phyloP scores from a whole-genome alignment of 108 stramenopile genomes.

The Fistulifera solaris region DNA sequence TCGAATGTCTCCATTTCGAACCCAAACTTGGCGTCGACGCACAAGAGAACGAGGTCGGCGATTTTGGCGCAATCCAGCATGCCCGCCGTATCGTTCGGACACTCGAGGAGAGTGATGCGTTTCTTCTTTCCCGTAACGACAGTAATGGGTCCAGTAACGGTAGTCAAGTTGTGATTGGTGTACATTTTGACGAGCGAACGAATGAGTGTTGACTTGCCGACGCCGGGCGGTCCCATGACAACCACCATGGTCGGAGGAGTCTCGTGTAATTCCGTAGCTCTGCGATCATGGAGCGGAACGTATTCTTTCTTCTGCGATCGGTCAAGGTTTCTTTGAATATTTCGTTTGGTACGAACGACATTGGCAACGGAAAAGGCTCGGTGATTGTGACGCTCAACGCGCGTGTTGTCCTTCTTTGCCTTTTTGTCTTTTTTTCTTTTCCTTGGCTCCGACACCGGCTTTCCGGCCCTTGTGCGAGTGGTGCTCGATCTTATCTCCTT shows the following conservation, averaged over 20 bases:
- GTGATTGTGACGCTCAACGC: constrained; percentile 78
- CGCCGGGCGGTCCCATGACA: constrained; percentile 91
- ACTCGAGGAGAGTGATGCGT: constrained; percentile 93
- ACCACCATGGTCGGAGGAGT: constrained; percentile 83
- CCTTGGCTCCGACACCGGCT: constrained; percentile 80
- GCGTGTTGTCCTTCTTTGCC: constrained; percentile 53
- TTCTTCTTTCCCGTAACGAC: constrained; percentile 87
- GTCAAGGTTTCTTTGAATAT: constrained; percentile 94
- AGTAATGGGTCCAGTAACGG: constrained; percentile 90
- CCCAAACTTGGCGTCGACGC: constrained; percentile 97
- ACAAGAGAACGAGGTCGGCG: constrained; percentile 92
- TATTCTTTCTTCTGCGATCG: constrained; percentile 92
- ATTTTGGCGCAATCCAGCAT: constrained; percentile 98
- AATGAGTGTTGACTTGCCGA: constrained; percentile 94
- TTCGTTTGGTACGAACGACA: constrained; percentile 83
- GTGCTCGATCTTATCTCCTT: constrained; percentile 14
- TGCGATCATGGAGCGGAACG: constrained; percentile 73
- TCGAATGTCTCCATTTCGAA: constrained; percentile 99
- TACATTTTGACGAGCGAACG: constrained; percentile 93
- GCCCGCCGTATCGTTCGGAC: constrained; percentile 85
- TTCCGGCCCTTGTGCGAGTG: constrained; percentile 63
- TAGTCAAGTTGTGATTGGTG: constrained; percentile 85
- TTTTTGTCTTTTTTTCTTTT: constrained; percentile 70
- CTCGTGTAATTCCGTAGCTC: constrained; percentile 15
- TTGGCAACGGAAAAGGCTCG: constrained; percentile 94